Base-by-base conservation (phyloP, 139 green algal species). In the Volvox africanus region DNA sequence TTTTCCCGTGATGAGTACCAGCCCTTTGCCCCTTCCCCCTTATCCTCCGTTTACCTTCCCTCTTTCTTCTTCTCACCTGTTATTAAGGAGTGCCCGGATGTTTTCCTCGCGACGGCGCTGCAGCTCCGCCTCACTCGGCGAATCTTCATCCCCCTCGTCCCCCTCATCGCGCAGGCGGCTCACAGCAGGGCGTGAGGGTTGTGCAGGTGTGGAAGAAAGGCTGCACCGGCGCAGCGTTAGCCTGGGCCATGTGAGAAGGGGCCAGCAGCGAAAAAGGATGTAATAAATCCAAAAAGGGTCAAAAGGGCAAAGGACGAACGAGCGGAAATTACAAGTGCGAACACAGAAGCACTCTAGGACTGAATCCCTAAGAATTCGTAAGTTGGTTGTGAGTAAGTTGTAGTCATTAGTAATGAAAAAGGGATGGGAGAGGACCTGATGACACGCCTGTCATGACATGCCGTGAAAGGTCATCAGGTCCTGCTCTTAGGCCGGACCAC, bases 41-140 rank as follows among this genome's bases (percentile, higher is more conserved):
- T n/a, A n/a, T n/a, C n/a, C n/a, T n/a, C n/a, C n/a, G n/a, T n/a
- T n/a, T n/a, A n/a, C n/a, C n/a, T 11, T 32, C 65, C 44, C 36
- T 0, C 80, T 1, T 30, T 3, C 80, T 14, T 24, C 71, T 11
- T 35, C 78, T 19, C n/a, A 93, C 92, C 92, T 94, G 84, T 96
- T 94, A 82, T 37, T 91, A 24, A 97, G 61, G 32, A 97, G 83
- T 0, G 96, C 96, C 61, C 91, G 88, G 79, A 97, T 95, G 86
- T 97, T 97, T 3, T 89, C 92, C 83, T 92, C 92, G 2, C 95
- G 55, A 67, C 85, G 86, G 73, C 26, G 30, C 75, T 85, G 86
- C 73, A 85, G 65, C 22, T 50, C 79, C 37, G n/a, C 80, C 30
- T 90, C 89, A 26, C 65, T 84, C 14, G 17, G 16, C 65, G 65